These are phyloP conservation scores for Chlamydomonas sp. DNA, from an alignment of 139 green algal species.

Conservation along the genomic window DNA sequence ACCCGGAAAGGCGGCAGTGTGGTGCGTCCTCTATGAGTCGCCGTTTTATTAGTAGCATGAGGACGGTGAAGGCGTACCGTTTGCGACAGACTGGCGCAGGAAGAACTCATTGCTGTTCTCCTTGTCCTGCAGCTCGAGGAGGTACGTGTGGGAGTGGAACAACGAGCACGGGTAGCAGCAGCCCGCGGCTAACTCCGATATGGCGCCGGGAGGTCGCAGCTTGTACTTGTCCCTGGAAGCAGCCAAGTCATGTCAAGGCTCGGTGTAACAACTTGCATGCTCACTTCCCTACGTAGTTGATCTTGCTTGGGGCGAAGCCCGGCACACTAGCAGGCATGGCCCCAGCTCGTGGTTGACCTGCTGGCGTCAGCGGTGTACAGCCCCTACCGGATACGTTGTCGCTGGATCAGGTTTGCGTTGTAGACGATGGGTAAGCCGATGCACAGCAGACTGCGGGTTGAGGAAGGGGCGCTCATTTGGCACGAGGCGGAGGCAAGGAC, in stretches of 20 bases:
- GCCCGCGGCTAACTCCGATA: neutral
- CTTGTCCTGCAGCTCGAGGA: neutral
- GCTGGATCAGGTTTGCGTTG: conserved; percentile 12
- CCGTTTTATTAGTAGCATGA: no score
- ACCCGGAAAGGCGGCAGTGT: no score
- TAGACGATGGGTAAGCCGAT: neutral
- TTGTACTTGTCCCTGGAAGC: conserved; percentile 27
- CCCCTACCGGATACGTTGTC: conserved; percentile 21
- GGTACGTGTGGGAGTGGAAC: conserved; percentile 6
- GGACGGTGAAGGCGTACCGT: neutral
- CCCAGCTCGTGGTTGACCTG: neutral
- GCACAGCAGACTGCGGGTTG: no score
- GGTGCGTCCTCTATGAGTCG: no score
- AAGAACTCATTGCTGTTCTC: neutral
- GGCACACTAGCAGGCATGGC: neutral
- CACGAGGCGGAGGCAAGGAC: no score
- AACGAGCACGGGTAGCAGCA: conserved; percentile 34
- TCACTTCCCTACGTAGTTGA: neutral
- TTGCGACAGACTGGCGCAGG: neutral
- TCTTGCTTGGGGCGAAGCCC: no score
- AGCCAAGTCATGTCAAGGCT: neutral
- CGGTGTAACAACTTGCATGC: neutral
- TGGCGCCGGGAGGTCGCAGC: neutral
- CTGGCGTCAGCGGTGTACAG: neutral
- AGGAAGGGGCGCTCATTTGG: no score